phyloP scores from a whole-genome alignment of 805 yeast species.

The Schizosaccharomyces octosporus region DNA sequence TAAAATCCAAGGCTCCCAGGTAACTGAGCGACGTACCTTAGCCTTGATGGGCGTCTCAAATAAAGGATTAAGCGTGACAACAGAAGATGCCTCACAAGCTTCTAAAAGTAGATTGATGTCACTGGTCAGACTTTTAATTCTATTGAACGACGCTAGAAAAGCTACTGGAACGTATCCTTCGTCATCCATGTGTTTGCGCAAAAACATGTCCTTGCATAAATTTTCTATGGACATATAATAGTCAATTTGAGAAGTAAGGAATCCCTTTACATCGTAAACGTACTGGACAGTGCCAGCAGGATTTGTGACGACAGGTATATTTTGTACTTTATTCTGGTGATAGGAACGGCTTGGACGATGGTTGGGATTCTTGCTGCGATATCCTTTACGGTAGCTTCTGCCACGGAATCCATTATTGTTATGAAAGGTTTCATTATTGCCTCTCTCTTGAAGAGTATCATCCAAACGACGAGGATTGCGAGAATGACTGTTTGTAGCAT shows the following conservation, averaged over 20 bases:
- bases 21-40: slow-evolving; percentile 34
- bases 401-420: not conserved
- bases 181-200: slow-evolving; percentile 58
- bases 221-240: slow-evolving; percentile 81
- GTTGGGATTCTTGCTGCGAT: not conserved
- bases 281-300: not conserved
- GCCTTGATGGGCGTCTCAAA: slow-evolving; percentile 16
- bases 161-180: slow-evolving; percentile 47
- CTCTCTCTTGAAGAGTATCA: too few species aligned
- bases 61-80: slow-evolving; percentile 20
- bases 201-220: slow-evolving; percentile 56
- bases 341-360: not conserved
- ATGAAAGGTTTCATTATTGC: not conserved
- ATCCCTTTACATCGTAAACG: not conserved
- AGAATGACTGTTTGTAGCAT: too few species aligned
- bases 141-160: slow-evolving; percentile 43
- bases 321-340: not conserved
- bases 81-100: slow-evolving; percentile 28
- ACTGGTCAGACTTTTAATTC: slow-evolving; percentile 41
- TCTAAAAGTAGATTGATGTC: slow-evolving; percentile 27
- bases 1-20: slow-evolving; percentile 46
- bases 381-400: not conserved
- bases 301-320: not conserved
- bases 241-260: slow-evolving; percentile 16
- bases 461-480: too few species aligned